Percentiles rank a stretch among this genome's conserved stretches.
These are phyloP conservation scores for Zychaea mexicana DNA, from an alignment of 371 early-diverging fungal species.

Conservation along the genomic window DNA sequence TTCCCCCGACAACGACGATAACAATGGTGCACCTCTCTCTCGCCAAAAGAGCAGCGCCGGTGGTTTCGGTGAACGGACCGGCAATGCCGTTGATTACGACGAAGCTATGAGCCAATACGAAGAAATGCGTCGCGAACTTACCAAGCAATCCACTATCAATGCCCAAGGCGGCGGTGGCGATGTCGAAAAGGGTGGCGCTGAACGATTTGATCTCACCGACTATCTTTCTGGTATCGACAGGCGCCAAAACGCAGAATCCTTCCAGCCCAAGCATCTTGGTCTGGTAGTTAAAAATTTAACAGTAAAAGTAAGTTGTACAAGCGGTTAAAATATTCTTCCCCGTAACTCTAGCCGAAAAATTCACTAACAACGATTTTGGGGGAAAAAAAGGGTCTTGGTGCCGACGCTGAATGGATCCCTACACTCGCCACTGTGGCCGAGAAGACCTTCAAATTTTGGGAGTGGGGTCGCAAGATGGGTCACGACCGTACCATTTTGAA, in stretches of 20 bases:
- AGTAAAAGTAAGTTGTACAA: constrained; percentile 26
- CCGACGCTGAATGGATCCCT: constrained; percentile 27
- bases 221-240: constrained; percentile 18
- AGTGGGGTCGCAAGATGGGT: constrained; percentile 20
- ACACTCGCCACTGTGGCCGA: constrained; percentile 8
- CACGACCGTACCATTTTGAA: constrained; percentile 46
- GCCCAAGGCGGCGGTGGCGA: constrained; percentile 15
- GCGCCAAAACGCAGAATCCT: constrained; percentile 27
- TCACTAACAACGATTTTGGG: not conserved
- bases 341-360: no score
- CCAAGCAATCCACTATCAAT: constrained; percentile 40
- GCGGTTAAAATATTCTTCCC: not conserved
- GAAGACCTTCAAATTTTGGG: constrained; percentile 19
- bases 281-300: constrained; percentile 44
- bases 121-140: constrained; percentile 48
- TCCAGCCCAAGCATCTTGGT: constrained; percentile 51
- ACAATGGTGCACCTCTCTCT: constrained; percentile 14
- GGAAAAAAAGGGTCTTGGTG: constrained; percentile 23
- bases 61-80: constrained; percentile 41
- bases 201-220: constrained; percentile 23
- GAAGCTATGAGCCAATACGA: constrained; percentile 46
- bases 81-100: constrained; percentile 50
- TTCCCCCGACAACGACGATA: not conserved
- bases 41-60: constrained; percentile 18
- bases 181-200: constrained; percentile 20